Evolutionary conservation across 768 basidiomycete species (phyloP), one percentile per base, ranked within the genome.

Genomic region (Russula sp.): DNA sequence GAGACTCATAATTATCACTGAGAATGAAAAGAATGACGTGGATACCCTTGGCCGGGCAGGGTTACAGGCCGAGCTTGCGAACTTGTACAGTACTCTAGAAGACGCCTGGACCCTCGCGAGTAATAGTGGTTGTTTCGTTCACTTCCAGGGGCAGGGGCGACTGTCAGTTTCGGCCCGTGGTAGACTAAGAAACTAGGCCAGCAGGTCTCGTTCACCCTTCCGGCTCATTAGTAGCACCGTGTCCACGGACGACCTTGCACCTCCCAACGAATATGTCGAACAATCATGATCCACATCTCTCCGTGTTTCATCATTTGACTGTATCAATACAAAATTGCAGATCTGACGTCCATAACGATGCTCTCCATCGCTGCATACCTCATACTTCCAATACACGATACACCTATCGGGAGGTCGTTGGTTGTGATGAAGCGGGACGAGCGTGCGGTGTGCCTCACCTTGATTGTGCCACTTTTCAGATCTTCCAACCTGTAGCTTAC

Each of bases 401-500:
- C 40, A 74, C 69, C 71, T 74, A 22, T 31, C 14, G 51, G n/a
- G 22, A 9, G 22, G 32, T 32, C 1, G 32, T 32, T 2, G 44
- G 4, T 22, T 65, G 27, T 34, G 66, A 53, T n/a, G 27, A 13
- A 34, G 13, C 22, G 4, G 22, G 27, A 40, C 32, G 18, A 47
- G 20, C 20, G 16, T 3, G 11, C 8, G 34, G n/a, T 5, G 31
- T 22, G 52, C 10, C 73, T 67, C 63, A 92, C 91, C 83, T 91
- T 88, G 48, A 93, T 82, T 31, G 78, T 75, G 11, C 94, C 94
- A 69, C 85, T 89, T 77, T 94, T 94, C 69, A 95, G 71, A 77
- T 95, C 94, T 47, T 95, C 92, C 73, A 94, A 75, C 59, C 90
- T 82, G 76, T 94, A 96, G 69, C 88, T 94, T n/a, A 83, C 86